These are phyloP conservation scores for Ehretia macrophylla DNA, from an alignment of 257 asterid species.

Conservation along the genomic window DNA sequence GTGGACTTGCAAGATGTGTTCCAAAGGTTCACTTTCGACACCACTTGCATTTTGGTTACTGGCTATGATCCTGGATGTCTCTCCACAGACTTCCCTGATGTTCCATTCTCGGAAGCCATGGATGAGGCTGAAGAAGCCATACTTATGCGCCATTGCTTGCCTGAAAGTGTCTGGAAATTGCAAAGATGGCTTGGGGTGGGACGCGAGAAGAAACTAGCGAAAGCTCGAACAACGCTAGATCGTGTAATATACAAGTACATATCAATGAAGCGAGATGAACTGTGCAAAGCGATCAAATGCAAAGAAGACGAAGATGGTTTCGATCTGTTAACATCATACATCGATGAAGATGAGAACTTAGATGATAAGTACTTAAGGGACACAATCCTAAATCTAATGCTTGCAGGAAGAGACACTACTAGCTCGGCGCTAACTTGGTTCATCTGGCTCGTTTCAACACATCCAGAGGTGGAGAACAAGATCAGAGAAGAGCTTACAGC, in stretches of 20 bases:
- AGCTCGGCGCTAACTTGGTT: slow-evolving; percentile 74
- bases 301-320: slow-evolving; percentile 15
- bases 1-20: slow-evolving; percentile 58
- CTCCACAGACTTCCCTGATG: slow-evolving; percentile 37
- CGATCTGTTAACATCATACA: slow-evolving; percentile 52
- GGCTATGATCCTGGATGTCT: slow-evolving; percentile 63
- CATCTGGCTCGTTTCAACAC: slow-evolving; percentile 45
- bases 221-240: slow-evolving; percentile 43
- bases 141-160: slow-evolving; percentile 43
- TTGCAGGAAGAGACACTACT: slow-evolving; percentile 67
- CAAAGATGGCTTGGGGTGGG: slow-evolving; percentile 46
- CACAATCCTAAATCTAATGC: slow-evolving; percentile 50
- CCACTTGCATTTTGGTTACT: slow-evolving; percentile 44
- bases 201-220: slow-evolving; percentile 26
- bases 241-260: slow-evolving; percentile 31
- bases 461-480: slow-evolving; percentile 43
- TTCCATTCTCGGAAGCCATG: slow-evolving; percentile 54
- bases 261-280: slow-evolving; percentile 36
- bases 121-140: slow-evolving; percentile 59
- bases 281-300: slow-evolving; percentile 1
- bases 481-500: slow-evolving; percentile 41
- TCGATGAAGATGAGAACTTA: slow-evolving; percentile 22
- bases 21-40: slow-evolving; percentile 58
- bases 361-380: slow-evolving; percentile 54
- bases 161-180: slow-evolving; percentile 52